Base-by-base conservation (phyloP, 345 rosid species). In the Xanthoceras sorbifolium region DNA sequence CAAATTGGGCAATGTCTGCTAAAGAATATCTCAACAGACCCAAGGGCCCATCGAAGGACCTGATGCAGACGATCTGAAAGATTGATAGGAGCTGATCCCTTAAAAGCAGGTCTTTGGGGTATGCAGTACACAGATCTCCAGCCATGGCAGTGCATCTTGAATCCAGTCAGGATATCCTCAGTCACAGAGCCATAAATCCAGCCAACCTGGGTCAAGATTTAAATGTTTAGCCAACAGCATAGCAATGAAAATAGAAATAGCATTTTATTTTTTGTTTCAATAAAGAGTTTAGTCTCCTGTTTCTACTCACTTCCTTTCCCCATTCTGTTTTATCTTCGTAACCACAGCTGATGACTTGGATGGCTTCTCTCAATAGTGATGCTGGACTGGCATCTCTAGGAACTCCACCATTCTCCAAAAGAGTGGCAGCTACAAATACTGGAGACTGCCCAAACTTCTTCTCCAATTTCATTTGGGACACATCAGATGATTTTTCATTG, bases 41-140 rank as follows among this genome's bases (percentile, higher is more conserved):
- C 98, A 75, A 94, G 97, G 22, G 98, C 97, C 98, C 98, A 94
- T 7, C 98, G 92, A 67, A 94, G 97, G 80, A 94, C 98, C 83
- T 94, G 98, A 79, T 94, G 90, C 2, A 94, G 86, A 85, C 98
- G 98, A 87, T 94, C 98, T 2, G 98, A 91, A 42, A 94, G 91
- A 79, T 94, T 94, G 69, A 94, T 94, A 0, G 98, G 98, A 69
- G 98, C 98, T 0, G 98, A 94, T 40, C 98, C 98, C 84, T 94
- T 94, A 69, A 94, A 94, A 50, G 97, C 97, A 79, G 98, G 85
- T 36, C 97, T 83, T 79, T 85, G 87, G 9, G 98, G 98, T 69
- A 94, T 90, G 87, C 98, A 94, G 83, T 94, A 94, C 17, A 94
- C 98, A n/a, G 98, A 94, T 60, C 97, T 86, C 98, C 98, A 94